These are phyloP conservation scores for Ganoderma lingzhi DNA, from an alignment of 1,284 basidiomycete genomes.

Conservation along the genomic window DNA sequence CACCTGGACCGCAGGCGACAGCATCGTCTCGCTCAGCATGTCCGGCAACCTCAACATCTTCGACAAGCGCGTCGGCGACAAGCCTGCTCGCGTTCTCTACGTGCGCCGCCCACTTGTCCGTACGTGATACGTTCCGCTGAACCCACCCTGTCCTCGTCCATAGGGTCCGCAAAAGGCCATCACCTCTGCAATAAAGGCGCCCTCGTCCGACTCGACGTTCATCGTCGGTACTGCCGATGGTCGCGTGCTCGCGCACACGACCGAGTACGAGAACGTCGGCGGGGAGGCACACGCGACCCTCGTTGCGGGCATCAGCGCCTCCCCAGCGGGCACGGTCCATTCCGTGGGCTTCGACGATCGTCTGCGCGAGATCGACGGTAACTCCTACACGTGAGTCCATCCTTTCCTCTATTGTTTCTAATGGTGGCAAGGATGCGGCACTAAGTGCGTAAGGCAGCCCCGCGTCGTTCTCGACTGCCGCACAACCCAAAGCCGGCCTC, in stretches of 20 bases:
- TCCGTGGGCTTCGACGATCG: conserved; percentile 86
- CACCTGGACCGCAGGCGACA: conserved; percentile 77
- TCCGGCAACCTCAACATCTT: conserved; percentile 88
- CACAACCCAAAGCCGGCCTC: conserved; percentile 79
- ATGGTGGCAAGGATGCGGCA: neutral
- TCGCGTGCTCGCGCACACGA: conserved; percentile 72
- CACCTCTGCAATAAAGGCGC: conserved; percentile 63
- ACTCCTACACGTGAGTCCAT: conserved; percentile 64
- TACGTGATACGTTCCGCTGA: no score
- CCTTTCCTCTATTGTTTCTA: neutral
- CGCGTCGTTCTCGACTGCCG: conserved; percentile 53
- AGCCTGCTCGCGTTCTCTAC: conserved; percentile 68
- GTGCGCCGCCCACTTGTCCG: conserved; percentile 45
- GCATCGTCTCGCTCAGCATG: conserved; percentile 88
- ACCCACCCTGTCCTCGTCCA: neutral
- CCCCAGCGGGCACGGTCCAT: conserved; percentile 62
- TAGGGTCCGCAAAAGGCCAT: conserved; percentile 86
- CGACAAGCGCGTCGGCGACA: conserved; percentile 74
- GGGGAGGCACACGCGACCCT: conserved; percentile 79
- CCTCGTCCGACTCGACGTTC: conserved; percentile 66
- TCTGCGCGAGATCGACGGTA: conserved; percentile 68
- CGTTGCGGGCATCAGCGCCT: conserved; percentile 71
- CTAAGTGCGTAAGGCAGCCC: conserved; percentile 44
- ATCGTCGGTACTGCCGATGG: conserved; percentile 88
- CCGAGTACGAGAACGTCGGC: conserved; percentile 55